Conservation (phyloP, 108 stramenopile species). For the Fragilaria crotonensis region DNA sequence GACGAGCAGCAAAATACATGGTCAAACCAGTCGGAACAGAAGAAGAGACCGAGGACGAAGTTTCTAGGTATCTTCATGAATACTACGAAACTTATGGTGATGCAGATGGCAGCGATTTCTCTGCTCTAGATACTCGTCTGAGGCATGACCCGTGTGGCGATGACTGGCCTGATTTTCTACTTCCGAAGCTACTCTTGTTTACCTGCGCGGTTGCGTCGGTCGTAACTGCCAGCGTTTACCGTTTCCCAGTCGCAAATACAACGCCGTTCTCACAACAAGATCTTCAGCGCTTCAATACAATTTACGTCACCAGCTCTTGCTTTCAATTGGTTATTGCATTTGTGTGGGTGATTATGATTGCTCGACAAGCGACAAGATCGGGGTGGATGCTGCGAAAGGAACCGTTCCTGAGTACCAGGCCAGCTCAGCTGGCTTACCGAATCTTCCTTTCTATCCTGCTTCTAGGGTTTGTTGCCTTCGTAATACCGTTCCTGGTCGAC, state of each 20-base stretch:
- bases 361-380: slow-evolving; percentile 42
- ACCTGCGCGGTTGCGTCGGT: slow-evolving; percentile 38
- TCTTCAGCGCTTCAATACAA: slow-evolving; percentile 28
- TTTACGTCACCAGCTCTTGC: slow-evolving; percentile 47
- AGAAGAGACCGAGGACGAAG: slow-evolving; percentile 7
- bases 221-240: slow-evolving; percentile 29
- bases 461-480: slow-evolving; percentile 24
- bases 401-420: slow-evolving; percentile 72
- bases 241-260: slow-evolving; percentile 35
- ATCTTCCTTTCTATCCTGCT: slow-evolving; percentile 31
- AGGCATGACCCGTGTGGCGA: slow-evolving; percentile 61
- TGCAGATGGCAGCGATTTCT: slow-evolving; percentile 49
- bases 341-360: slow-evolving; percentile 47
- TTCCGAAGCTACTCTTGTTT: slow-evolving; percentile 53
- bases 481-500: slow-evolving; percentile 19
- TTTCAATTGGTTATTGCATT: slow-evolving; percentile 43
- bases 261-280: slow-evolving; percentile 21
- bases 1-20: slow-evolving; percentile 49
- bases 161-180: slow-evolving; percentile 59
- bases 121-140: slow-evolving; percentile 31
- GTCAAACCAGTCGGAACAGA: slow-evolving; percentile 13
- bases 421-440: slow-evolving; percentile 73
- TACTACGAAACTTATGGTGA: slow-evolving; percentile 68
- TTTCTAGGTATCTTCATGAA: slow-evolving; percentile 23
- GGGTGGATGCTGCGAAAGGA: slow-evolving; percentile 45